A percentile compares a stretch with the other conserved stretches of the same genome.
Evolutionary conservation across 2,329 filamentous ascomycete genomes (phyloP).

Genomic region (Alternaria gansuensis): DNA sequence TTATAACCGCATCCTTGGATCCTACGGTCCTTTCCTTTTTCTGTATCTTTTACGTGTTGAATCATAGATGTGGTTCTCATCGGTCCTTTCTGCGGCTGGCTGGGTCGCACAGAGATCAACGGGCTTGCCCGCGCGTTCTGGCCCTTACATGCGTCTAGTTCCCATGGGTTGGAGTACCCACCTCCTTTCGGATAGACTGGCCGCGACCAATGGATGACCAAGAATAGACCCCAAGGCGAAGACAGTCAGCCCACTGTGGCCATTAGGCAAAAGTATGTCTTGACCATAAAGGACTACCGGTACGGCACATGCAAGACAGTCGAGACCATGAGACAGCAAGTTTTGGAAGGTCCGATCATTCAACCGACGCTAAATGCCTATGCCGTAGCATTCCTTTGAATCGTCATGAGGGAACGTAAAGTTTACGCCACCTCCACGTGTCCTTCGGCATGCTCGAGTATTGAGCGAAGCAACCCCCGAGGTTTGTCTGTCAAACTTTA

Average conservation of each 20-base stretch:
- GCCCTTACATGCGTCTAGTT: constrained; percentile 7
- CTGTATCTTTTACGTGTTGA: background rate
- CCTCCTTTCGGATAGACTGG: background rate
- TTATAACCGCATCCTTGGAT: background rate
- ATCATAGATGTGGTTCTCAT: background rate
- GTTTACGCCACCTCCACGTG: constrained; percentile 5
- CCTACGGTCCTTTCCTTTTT: background rate
- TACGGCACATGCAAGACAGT: background rate
- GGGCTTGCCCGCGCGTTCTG: constrained; percentile 2
- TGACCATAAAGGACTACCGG: background rate
- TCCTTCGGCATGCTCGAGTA: constrained; percentile 1
- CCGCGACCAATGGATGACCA: constrained; percentile 6
- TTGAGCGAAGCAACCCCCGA: background rate
- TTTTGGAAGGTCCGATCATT: background rate
- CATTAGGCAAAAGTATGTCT: background rate
- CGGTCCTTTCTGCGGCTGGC: constrained; percentile 1
- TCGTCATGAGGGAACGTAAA: background rate
- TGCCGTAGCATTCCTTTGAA: background rate
- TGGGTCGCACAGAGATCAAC: constrained; percentile 10
- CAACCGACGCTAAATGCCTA: constrained; percentile 2
- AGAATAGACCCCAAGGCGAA: constrained; percentile 1
- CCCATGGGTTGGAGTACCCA: background rate
- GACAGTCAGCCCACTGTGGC: constrained; percentile 8
- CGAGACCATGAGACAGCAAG: constrained; percentile 3
- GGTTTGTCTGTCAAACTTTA: background rate